Evolutionary conservation across 2,329 filamentous ascomycete species (phyloP), one percentile per base, ranked within the genome.

Genomic region (Tolypocladium inflatum): DNA sequence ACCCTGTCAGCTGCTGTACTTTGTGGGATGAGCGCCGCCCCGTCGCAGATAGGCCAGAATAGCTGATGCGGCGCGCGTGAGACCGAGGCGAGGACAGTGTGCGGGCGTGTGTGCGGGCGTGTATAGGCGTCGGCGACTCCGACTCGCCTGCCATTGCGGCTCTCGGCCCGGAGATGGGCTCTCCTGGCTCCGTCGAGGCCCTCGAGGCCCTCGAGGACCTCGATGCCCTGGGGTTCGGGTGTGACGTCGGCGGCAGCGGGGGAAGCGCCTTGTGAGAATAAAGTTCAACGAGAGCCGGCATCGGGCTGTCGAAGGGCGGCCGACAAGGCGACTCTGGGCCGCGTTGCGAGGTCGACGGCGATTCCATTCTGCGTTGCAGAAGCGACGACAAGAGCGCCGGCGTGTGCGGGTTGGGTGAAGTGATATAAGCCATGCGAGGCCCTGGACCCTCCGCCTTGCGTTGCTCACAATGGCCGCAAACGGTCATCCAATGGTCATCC

Each of bases 1-100:
- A 66, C 1, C 76, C 76, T 6, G 68, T 78, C 17, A 79, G 68
- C 62, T 76, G 73, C 39, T 70, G 68, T 48, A 77, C 67, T 65
- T 78, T 79, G 50, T 67, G 66, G 0, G 70, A 69, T 0, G 75
- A 72, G 1, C 67, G 65, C 11, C 62, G 63, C 23, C 64, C 62
- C 26, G 63, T 59, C 13, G 63, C 58, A 33, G 64, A 59, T 13
- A 11, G 52, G 26, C 19, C 19, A 21, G 48, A 52, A 35, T n/a
- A 21, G 19, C 48, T 52, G 19, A 21, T 35, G 10, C n/a, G 30
- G 11, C 30, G 48, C 48, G 30, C 48, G 19, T 52, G 48, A 35
- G 48, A 11, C 11, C 48, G 30, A 21, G 30, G 19, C 30, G 30
- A 37, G 1, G 48, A 19, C 48, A 15, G 17, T 21, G 48, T 21